Evolutionary conservation across 2,329 filamentous ascomycete genomes (phyloP), one percentile per base, ranked within the genome.

Genomic region (Cyanodermella asteris): DNA sequence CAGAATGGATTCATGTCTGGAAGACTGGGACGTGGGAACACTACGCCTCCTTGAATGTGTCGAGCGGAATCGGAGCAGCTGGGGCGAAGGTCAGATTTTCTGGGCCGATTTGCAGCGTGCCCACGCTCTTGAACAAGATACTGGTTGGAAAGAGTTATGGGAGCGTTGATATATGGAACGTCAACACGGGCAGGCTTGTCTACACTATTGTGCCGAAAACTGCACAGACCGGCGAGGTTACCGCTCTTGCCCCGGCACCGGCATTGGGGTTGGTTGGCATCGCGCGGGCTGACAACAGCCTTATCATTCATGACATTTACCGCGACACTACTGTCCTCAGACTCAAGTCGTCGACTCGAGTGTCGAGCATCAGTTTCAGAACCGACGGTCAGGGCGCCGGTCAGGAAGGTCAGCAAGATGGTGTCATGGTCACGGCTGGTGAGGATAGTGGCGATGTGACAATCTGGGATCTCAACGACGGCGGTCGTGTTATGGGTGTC

Each of bases 131-230:
- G 31, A 97, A 97, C 58, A 97, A 97, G 50, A 65, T 97, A 22
- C 80, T 94, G 35, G 75, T 80, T 3, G 90, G 80, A 7, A 71
- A 80, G 38, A 65, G 64, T 34, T 81, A 97, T 45, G 87, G 87
- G 5, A 74, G 71, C 46, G 72, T 93, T 6, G 87, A 97, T 43
- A 91, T 97, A 25, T 97, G 87, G 84, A 97, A 97, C 43, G 57
- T 97, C 31, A 90, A 75, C 43, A 91, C 78, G 4, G 82, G 61
- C 23, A 91, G 90, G 46, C 59, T 93, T 27, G 67, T 97, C 15
- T 90, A 93, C 47, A 90, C 81, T 2, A 72, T 97, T 25, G 55
- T 87, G 9, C 76, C 87, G 1, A 71, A 76, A 1, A 63, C 64
- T 6, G 57, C 71, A 3, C 61, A 70, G 26, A 72, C 66, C 36